A percentile compares a stretch with the other conserved stretches of the same genome.
Evolutionary conservation across 1,284 basidiomycete species (phyloP).

Genomic region (Puccinia triticina): DNA sequence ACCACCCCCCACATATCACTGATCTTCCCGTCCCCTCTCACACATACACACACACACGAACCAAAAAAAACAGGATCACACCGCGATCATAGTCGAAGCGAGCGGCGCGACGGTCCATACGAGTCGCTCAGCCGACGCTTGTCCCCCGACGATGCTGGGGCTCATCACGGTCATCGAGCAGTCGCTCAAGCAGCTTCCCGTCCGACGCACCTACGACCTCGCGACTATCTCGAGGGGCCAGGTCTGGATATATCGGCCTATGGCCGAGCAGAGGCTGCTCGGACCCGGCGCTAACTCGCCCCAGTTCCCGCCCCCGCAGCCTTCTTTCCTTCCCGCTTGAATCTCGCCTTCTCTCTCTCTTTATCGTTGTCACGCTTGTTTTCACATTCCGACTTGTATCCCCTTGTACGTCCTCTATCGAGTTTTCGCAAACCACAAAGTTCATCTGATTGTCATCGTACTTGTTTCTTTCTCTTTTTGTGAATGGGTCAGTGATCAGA

Average conservation of each 20-base stretch:
- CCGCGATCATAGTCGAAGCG: constrained; percentile 43
- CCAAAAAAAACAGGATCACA: constrained; percentile 37
- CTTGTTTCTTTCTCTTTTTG: too few species aligned
- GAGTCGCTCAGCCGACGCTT: not conserved
- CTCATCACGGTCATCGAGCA: constrained; percentile 58
- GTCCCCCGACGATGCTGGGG: constrained; percentile 53
- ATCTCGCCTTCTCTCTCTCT: not conserved
- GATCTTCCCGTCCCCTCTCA: not conserved
- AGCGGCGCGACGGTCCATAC: not conserved
- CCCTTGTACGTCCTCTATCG: too few species aligned
- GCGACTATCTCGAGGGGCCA: constrained; percentile 54
- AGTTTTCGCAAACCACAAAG: too few species aligned
- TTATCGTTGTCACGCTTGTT: not conserved
- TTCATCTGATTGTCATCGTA: too few species aligned
- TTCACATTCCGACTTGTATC: too few species aligned
- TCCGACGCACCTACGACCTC: constrained; percentile 55
- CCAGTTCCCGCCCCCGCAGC: constrained; percentile 28
- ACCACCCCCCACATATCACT: too few species aligned
- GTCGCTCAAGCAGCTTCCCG: constrained; percentile 54
- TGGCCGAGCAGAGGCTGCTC: constrained; percentile 52
- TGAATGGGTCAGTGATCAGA: too few species aligned
- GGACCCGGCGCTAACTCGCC: constrained; percentile 33
- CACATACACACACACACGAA: not conserved
- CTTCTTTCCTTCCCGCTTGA: not conserved
- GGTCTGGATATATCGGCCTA: constrained; percentile 58